Percentiles rank a stretch among this genome's conserved stretches.
Conservation (phyloP, 23 red algal genomes). For the Gracilaria gracilis region DNA sequence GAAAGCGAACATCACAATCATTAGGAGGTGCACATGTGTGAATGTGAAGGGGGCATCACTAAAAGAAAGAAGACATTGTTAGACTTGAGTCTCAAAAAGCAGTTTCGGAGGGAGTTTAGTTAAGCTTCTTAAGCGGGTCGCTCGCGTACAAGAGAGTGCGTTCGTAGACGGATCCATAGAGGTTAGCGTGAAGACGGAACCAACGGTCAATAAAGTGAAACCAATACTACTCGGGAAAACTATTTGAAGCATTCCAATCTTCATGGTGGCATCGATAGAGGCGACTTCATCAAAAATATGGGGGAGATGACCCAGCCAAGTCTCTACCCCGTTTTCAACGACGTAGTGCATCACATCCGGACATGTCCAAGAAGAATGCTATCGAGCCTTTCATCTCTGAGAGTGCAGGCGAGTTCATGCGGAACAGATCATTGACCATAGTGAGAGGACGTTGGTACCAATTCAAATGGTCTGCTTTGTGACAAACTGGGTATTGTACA, state of each 20-base stretch:
- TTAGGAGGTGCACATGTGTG: background rate
- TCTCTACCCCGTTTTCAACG: no score
- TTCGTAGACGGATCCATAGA: conserved; percentile 72
- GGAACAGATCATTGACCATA: no score
- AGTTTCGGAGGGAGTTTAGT: conserved; percentile 20
- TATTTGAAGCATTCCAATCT: conserved; percentile 81
- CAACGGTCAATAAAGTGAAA: conserved; percentile 52
- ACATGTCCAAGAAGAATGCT: no score
- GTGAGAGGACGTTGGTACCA: no score
- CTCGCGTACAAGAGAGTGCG: conserved; percentile 74
- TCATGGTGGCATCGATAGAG: conserved; percentile 18
- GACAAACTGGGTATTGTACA: no score
- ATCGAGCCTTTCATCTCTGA: no score
- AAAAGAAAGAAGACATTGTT: background rate
- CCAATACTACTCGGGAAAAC: conserved; percentile 74
- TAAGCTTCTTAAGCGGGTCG: conserved; percentile 75
- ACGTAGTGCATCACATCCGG: no score
- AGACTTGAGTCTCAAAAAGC: background rate
- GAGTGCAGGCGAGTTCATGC: no score
- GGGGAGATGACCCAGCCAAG: no score
- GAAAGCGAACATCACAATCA: background rate
- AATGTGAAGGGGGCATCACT: background rate
- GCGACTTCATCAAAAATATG: no score
- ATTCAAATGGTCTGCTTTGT: no score
- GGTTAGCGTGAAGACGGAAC: conserved; percentile 49